Base-by-base conservation (phyloP, 2,329 filamentous ascomycete species). In the Aureobasidium sp. region DNA sequence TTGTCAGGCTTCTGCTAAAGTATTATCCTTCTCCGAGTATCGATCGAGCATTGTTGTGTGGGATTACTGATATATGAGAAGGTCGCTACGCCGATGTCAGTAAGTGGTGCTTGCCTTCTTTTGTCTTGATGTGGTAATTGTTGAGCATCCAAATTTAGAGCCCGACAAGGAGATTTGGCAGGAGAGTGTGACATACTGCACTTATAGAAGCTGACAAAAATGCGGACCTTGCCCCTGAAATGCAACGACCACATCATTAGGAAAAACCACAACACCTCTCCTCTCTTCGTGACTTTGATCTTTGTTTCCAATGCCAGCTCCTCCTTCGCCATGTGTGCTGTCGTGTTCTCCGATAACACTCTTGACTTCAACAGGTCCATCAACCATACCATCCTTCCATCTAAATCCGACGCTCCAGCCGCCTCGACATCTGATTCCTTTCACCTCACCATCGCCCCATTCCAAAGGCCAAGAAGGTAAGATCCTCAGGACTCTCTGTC, bases 331-430 rank as follows among this genome's bases (percentile, higher is more conserved):
- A 2, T 6, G 15, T 4, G 2, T 8, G 17, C 14, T 11, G 4
- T 34, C 14, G 7, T 29, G 2, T 11, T 36, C 14, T 15, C 22
- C 20, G 7, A 22, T 14, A 12, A 8, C 53, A 36, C 44, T 62
- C 52, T 67, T 64, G 29, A 64, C 64, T 44, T 69, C 68, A 61
- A 51, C 49, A 31, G 12, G 4, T 11, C 49, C 59, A 7, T 14
- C 59, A 1, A 52, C 37, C 25, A 45, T 3, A 14, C 57, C 57
- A 4, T 31, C 9, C 9, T 3, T 37, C 57, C 57, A 60, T 1
- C 17, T 20, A 27, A 60, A 60, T 0, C 7, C 14, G 1, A 60
- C 36, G 11, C 27, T 51, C 57, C 57, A 60, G 2, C 57, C 57
- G 15, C 57, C 57, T 31, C 57, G 49, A n/a, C 27, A 31, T 11